These are phyloP conservation scores for Pilasporangium apinafurcum DNA, from an alignment of 352 stramenopile genomes.

Conservation along the genomic window DNA sequence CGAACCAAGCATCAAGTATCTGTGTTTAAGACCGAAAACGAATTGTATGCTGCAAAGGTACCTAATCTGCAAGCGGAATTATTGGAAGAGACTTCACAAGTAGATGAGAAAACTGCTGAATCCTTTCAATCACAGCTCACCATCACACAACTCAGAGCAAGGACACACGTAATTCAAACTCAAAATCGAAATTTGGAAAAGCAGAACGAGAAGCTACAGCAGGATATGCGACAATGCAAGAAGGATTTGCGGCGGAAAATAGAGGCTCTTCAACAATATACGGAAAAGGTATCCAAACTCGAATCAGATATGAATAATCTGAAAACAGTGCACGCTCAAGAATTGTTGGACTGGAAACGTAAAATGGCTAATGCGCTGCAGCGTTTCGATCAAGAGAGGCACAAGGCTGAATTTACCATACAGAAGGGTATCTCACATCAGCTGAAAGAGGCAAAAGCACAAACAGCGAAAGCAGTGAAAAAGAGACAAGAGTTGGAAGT, in stretches of 20 bases:
- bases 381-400: too few species aligned
- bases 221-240: slow-evolving; percentile 19
- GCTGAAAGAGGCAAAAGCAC: slow-evolving; percentile 1
- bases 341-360: slow-evolving; percentile 26
- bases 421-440: too few species aligned
- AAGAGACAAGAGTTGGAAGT: background rate
- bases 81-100: slow-evolving; percentile 31
- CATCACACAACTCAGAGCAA: slow-evolving; percentile 32
- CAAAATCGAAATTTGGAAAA: background rate
- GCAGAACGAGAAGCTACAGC: slow-evolving; percentile 19
- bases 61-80: slow-evolving; percentile 39
- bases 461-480: background rate
- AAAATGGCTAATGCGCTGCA: slow-evolving; percentile 17
- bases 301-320: slow-evolving; percentile 20
- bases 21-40: slow-evolving; percentile 40
- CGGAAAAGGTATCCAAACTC: slow-evolving; percentile 24
- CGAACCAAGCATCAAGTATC: slow-evolving; percentile 27
- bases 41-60: slow-evolving; percentile 39
- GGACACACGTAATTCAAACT: slow-evolving; percentile 3
- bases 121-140: slow-evolving; percentile 30
- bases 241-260: slow-evolving; percentile 25
- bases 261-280: slow-evolving; percentile 12
- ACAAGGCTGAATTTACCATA: too few species aligned
- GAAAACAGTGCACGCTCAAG: slow-evolving; percentile 13
- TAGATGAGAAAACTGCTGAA: slow-evolving; percentile 38